Evolutionary conservation across 148 eudicot species (phyloP), one percentile per base, ranked within the genome.

Genomic region (Fagopyrum esculentum): DNA sequence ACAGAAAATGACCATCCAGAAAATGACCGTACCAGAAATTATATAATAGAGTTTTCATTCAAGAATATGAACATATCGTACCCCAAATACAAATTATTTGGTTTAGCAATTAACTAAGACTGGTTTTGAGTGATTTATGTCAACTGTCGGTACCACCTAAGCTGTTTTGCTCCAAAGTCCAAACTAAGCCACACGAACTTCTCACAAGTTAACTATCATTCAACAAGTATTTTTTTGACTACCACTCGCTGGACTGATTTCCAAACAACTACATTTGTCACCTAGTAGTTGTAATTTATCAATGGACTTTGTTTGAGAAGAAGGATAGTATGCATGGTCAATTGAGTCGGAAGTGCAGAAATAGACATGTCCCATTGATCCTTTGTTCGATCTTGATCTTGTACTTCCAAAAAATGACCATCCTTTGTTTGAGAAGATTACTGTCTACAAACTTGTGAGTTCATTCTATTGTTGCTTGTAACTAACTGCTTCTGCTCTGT

Each of bases 331-430:
- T 64, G 70, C 11, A 1, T 35, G 17, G 7, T 22, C 26, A 22
- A 22, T 22, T 22, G 26, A 22, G 26, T 22, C 26, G 45, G 69
- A 63, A 35, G 16, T 63, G 30, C 11, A 6, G 69, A 4, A 61
- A 35, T 51, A 60, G 47, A 9, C 3, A 56, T 13, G 56, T 19
- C 52, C 4, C 22, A 26, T 52, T 35, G 29, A 9, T 22, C 73
- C 17, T 71, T 71, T 35, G n/a, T 71, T 22, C 0, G 26, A 22
- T 22, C 26, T 13, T 71, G 0, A 22, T 17, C 40, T 71, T 9
- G 15, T 71, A 6, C 6, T 22, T 76, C 80, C 87, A 93, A 97
- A 94, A 22, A 22, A 22, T 22, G 26, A 22, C 26, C 26, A 22
- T 22, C 26, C 26, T 22, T 22, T 22, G 26, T 22, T 22, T 22